Conservation (phyloP, 2,329 filamentous ascomycete genomes). For the Fusarium avenaceum region DNA sequence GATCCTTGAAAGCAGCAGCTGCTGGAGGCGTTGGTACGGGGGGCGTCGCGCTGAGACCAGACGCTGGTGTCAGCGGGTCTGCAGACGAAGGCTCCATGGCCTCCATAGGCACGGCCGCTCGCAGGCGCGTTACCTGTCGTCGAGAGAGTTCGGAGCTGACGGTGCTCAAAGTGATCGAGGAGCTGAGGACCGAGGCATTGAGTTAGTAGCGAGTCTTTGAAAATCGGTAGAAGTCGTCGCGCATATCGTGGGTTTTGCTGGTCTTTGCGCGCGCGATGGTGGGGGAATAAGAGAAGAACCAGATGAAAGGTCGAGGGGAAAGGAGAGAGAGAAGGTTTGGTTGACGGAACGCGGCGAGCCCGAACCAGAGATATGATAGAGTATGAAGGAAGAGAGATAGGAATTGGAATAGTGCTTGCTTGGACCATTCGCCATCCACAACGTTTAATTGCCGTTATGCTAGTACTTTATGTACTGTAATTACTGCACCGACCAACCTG, state of each 20-base stretch:
- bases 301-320: not conserved
- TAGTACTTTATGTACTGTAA: slow-evolving; percentile 32
- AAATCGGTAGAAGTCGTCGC: slow-evolving; percentile 22
- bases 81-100: slow-evolving; percentile 46
- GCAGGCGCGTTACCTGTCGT: slow-evolving; percentile 39
- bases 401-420: slow-evolving; percentile 28
- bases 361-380: slow-evolving; percentile 26
- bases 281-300: slow-evolving; percentile 9
- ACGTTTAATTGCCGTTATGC: slow-evolving; percentile 45
- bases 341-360: slow-evolving; percentile 23
- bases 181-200: slow-evolving; percentile 46
- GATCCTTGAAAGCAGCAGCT: slow-evolving; percentile 45
- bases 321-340: slow-evolving; percentile 13
- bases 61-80: slow-evolving; percentile 47
- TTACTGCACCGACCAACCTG: slow-evolving; percentile 41
- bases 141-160: slow-evolving; percentile 46
- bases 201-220: slow-evolving; percentile 41
- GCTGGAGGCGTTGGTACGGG: slow-evolving; percentile 39
- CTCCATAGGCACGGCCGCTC: slow-evolving; percentile 48
- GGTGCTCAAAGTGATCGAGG: slow-evolving; percentile 47
- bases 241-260: slow-evolving; percentile 34
- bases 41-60: slow-evolving; percentile 50
- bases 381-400: slow-evolving; percentile 16
- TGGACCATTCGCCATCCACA: slow-evolving; percentile 40
- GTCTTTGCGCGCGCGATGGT: slow-evolving; percentile 12